phyloP scores from a whole-genome alignment of 139 green algal genomes.

The Chlorella ohadii region DNA sequence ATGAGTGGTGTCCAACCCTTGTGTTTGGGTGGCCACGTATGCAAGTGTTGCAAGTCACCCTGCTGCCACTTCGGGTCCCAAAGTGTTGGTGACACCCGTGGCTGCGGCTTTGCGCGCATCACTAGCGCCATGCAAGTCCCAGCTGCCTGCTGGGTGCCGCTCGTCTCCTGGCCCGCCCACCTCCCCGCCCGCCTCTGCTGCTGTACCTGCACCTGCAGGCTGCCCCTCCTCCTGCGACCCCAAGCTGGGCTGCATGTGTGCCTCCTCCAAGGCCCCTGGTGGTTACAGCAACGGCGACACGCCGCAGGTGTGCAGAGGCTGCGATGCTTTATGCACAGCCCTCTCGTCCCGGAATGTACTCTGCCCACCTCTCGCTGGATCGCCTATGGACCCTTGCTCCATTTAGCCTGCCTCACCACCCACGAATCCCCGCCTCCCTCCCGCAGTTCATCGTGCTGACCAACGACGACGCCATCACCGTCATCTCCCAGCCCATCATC shows the following conservation, averaged over 20 bases:
- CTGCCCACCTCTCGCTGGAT: no score
- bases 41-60: no score
- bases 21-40: no score
- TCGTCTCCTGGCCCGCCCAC: no score
- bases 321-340: no score
- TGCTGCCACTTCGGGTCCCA: no score
- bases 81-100: no score
- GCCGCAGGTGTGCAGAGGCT: constrained; percentile 20
- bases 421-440: neutral
- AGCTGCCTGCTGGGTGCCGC: neutral
- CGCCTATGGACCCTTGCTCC: no score
- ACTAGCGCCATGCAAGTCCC: neutral
- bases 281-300: neutral
- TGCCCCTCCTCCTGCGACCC: constrained; percentile 28
- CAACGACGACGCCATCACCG: constrained; percentile 42
- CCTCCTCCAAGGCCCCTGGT: neutral
- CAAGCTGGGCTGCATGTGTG: constrained; percentile 31
- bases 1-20: no score
- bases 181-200: neutral
- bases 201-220: neutral
- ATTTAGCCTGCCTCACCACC: no score
- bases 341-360: no score
- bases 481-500: constrained; percentile 24
- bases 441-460: constrained; percentile 29
- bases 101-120: no score